Base-by-base conservation (phyloP, 2,329 filamentous ascomycete genomes). In the Trichoderma hamatum region DNA sequence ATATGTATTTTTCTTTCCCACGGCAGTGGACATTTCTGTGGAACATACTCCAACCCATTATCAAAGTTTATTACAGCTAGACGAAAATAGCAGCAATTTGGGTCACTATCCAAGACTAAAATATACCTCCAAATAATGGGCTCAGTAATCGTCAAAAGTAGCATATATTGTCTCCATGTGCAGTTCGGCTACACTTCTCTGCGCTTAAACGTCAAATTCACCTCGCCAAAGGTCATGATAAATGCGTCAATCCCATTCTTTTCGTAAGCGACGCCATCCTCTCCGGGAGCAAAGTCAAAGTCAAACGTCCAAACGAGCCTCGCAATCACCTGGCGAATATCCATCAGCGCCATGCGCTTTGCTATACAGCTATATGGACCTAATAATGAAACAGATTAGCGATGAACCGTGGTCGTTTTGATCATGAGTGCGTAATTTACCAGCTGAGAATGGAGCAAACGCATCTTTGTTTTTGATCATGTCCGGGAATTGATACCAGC, bases 401-500 rank as follows among this genome's bases (percentile, higher is more conserved):
- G 26, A 30, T 30, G 36, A 11, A 30, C 39, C 5, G 24, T n/a
- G 39, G 11, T 21, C 11, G 3, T 49, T 24, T 49, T 13, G 4
- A 19, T 16, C 46, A 9, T 7, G 21, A 5, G 24, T n/a, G 26
- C 21, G 19, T 28, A 32, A 49, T 54, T n/a, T 13, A 67, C 55
- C 64, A n/a, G 39, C 59, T 16, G 54, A 36, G 54, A 80, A 81
- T 0, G 80, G 80, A 2, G 69, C 69, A 62, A 75, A 79, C 1
- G 75, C 77, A 2, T 73, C 70, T 21, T 70, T 67, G 62, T 81
- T 74, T 34, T 72, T 75, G 13, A 76, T 72, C 68, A 82, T 69
- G 6, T 79, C 75, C 1, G 73, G 74, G 11, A 62, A 69, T 3
- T 73, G 72, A 2, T 74, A 77, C 77, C 78, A 82, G 32, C 80